A percentile compares a stretch with the other conserved stretches of the same genome.
These are phyloP conservation scores for Coniferiporia weirii DNA, from an alignment of 1,284 basidiomycete species.

Conservation along the genomic window DNA sequence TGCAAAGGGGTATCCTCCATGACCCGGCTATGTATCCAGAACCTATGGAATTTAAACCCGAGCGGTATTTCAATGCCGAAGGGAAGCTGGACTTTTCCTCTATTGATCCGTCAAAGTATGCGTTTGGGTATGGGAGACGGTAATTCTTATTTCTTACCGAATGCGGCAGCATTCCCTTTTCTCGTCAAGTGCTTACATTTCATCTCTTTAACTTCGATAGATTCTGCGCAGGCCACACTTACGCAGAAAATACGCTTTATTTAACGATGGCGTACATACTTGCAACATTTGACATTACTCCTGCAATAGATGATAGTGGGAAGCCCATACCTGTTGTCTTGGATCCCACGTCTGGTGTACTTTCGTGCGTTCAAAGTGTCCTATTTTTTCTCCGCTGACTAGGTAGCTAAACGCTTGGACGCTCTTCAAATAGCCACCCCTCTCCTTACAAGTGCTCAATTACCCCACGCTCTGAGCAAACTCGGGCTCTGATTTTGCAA, in stretches of 20 bases:
- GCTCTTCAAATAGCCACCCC: background rate
- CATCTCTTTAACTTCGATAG: background rate
- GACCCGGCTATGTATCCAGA: slow-evolving; percentile 14
- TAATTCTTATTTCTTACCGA: background rate
- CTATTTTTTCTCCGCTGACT: background rate
- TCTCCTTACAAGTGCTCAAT: background rate
- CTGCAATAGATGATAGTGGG: background rate
- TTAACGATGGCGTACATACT: background rate
- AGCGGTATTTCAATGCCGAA: slow-evolving; percentile 12
- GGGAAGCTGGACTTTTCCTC: slow-evolving; percentile 9
- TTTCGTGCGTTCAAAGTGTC: slow-evolving; percentile 1
- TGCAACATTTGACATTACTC: slow-evolving; percentile 3
- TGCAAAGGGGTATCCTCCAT: slow-evolving; percentile 17
- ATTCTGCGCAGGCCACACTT: slow-evolving; percentile 1
- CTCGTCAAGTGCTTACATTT: background rate
- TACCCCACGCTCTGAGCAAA: background rate
- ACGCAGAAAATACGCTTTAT: slow-evolving; percentile 5
- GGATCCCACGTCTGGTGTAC: background rate
- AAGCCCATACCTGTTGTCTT: background rate
- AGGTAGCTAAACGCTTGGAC: background rate
- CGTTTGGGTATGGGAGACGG: slow-evolving; percentile 17
- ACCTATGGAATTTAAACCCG: slow-evolving; percentile 14
- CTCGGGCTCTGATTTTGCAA: background rate
- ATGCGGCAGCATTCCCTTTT: background rate
- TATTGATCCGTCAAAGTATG: slow-evolving; percentile 11